phyloP scores from a whole-genome alignment of 768 basidiomycete species.

The Boletellus ananas region DNA sequence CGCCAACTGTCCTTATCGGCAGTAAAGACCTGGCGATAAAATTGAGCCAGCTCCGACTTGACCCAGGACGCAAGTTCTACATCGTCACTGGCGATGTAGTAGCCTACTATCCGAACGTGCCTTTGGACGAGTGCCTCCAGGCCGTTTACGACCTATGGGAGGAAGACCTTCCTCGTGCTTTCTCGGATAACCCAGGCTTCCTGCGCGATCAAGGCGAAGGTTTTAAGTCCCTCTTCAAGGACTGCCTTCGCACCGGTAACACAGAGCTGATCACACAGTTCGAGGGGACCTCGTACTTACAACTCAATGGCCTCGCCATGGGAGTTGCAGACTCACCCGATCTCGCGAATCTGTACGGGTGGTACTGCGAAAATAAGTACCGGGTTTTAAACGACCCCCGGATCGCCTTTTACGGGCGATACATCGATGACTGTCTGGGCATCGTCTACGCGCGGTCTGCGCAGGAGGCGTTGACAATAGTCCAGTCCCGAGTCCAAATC shows the following conservation, averaged over 20 bases:
- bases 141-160: neutral
- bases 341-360: conserved; percentile 11
- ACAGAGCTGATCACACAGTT: neutral
- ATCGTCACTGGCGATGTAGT: conserved; percentile 11
- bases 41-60: conserved; percentile 1
- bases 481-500: neutral
- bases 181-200: no score
- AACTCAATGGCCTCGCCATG: conserved; percentile 5
- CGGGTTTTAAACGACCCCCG: neutral
- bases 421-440: conserved; percentile 3
- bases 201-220: no score
- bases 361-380: neutral
- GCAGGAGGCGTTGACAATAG: neutral
- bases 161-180: no score
- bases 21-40: conserved; percentile 13
- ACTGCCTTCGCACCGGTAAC: neutral
- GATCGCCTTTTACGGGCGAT: conserved; percentile 4
- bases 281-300: neutral
- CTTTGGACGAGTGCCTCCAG: neutral
- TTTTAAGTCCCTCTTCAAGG: neutral
- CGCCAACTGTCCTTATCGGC: conserved; percentile 3
- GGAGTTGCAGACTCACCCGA: conserved; percentile 12
- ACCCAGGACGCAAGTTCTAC: neutral
- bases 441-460: neutral
- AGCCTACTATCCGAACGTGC: conserved; percentile 3